Evolutionary conservation across 805 yeast species (phyloP).

Genomic region (Starmerella ratchasimensis): DNA sequence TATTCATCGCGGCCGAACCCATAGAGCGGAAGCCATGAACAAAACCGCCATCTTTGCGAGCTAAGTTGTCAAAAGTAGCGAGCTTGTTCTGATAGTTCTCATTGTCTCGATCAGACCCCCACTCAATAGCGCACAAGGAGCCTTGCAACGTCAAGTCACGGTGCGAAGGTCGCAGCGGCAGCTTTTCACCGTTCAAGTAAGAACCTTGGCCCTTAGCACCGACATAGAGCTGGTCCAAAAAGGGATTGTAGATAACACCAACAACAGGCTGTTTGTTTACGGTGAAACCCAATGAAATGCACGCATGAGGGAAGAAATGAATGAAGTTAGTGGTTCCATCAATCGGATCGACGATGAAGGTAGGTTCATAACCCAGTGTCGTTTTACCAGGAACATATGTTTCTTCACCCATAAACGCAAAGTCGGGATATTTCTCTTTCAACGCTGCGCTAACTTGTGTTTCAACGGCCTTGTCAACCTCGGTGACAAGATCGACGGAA

Average conservation of each 20-base stretch:
- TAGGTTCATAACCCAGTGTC: conserved; percentile 37
- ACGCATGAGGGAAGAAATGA: conserved; percentile 47
- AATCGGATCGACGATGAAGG: conserved; percentile 52
- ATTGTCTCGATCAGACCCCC: conserved; percentile 47
- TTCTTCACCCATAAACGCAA: conserved; percentile 49
- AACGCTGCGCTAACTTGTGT: conserved; percentile 28
- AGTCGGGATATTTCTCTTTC: conserved; percentile 33
- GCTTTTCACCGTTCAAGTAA: conserved; percentile 33
- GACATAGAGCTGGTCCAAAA: conserved; percentile 37
- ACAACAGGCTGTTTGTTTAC: conserved; percentile 36
- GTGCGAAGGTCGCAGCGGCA: conserved; percentile 28
- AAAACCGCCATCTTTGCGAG: conserved; percentile 40
- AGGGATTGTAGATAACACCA: conserved; percentile 58
- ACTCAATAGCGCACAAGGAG: conserved; percentile 44
- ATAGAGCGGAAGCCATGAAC: conserved; percentile 48
- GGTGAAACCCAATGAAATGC: conserved; percentile 48
- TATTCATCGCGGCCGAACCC: conserved; percentile 54
- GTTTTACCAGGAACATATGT: conserved; percentile 39
- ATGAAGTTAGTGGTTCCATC: conserved; percentile 56
- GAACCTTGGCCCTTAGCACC: conserved; percentile 47
- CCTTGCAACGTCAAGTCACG: conserved; percentile 35
- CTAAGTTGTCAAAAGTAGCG: conserved; percentile 35
- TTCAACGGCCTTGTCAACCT: conserved; percentile 46
- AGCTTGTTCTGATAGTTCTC: conserved; percentile 38
- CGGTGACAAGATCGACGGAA: conserved; percentile 50